Evolutionary conservation across 2,329 filamentous ascomycete genomes (phyloP), one percentile per base, ranked within the genome.

Genomic region (Myriosclerotinia scirpicola): DNA sequence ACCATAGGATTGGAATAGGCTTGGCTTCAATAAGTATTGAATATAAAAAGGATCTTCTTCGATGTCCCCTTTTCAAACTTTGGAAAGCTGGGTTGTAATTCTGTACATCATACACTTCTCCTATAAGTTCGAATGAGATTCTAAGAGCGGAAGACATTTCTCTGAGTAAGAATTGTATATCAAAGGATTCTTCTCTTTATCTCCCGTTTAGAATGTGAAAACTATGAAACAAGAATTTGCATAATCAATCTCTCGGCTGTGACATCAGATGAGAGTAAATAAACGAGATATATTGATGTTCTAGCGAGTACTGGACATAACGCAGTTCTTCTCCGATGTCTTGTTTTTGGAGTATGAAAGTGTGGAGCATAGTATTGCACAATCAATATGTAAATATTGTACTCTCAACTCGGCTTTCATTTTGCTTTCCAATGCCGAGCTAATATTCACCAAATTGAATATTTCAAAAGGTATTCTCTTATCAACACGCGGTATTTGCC

Each of bases 391-490:
- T n/a, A 14, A 17, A 40, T 9, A 9, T 11, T 56, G 6, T 5
- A 42, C 15, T 20, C 22, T 44, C 22, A 44, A 56, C 8, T 44
- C 8, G 12, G 12, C 15, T 44, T 44, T 20, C 20, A 55, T 17
- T 20, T 2, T 9, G 0, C 14, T 26, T 1, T 30, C 9, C n/a
- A 26, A 26, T 7, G 1, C 1, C 7, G 5, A 2, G 1, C 0
- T 22, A 3, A 20, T 12, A 61, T 50, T 26, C 44, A 26, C 42
- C 26, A 6, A 2, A 38, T 40, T 6, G 11, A 3, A 3, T 20
- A 5, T 8, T 14, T 46, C 5, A 20, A 11, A 22, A 34, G 12
- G 1, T 3, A 38, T 26, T 11, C 2, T 12, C 22, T n/a, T n/a
- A 3, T 22, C 1, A 48, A 46, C 12, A 60, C 4, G 14, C 7